Evolutionary conservation across 306 rosid genomes (phyloP).

Genomic region (Boehmeria nivea): DNA sequence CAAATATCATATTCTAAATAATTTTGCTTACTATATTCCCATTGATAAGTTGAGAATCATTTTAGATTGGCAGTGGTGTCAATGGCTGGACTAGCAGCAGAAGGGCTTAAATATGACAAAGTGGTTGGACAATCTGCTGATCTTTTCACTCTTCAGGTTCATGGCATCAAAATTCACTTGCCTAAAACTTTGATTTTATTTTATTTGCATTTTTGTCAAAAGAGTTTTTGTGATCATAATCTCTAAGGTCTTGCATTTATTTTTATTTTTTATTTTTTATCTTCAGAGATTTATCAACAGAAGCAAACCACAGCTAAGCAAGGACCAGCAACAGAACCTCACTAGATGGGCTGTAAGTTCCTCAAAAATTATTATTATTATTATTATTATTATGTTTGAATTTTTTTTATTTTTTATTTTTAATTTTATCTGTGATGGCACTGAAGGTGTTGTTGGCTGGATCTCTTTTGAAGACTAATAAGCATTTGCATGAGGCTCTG

Average conservation of each 20-base stretch:
- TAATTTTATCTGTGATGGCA: neutral
- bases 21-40: neutral
- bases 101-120: conserved; percentile 84
- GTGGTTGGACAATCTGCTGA: conserved; percentile 80
- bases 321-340: conserved; percentile 93
- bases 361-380: conserved; percentile 63
- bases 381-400: too few relatives aligned
- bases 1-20: neutral
- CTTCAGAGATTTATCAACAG: conserved; percentile 82
- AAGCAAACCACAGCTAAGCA: conserved; percentile 75
- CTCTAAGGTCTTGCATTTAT: neutral
- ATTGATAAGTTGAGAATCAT: neutral
- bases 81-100: conserved; percentile 91
- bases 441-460: conserved; percentile 77
- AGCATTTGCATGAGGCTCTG: conserved; percentile 57
- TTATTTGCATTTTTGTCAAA: too few relatives aligned
- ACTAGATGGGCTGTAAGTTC: conserved; percentile 97
- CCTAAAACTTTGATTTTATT: too few relatives aligned
- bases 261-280: too few relatives aligned
- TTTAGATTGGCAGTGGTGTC: conserved; percentile 80
- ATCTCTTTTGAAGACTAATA: conserved; percentile 74
- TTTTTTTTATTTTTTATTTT: neutral
- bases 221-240: neutral
- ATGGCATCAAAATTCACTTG: too few relatives aligned
- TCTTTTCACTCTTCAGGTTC: conserved; percentile 37